Percentiles rank a stretch among this genome's conserved stretches.
Conservation (phyloP, 1,139 yeast genomes). For the Candida albicans region DNA sequence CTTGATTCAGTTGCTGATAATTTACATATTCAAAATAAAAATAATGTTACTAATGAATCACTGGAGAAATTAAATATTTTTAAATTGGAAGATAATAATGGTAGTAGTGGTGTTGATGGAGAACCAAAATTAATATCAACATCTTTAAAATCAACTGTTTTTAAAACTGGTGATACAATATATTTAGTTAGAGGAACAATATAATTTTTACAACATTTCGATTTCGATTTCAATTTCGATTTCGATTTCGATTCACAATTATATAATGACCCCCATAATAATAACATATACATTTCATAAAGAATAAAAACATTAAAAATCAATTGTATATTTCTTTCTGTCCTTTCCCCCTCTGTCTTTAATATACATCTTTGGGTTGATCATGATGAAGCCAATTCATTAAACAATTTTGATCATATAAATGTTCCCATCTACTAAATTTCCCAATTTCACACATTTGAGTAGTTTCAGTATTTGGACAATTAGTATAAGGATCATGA, state of each 20-base stretch:
- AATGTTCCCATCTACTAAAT: constrained; percentile 35
- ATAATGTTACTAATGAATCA: constrained; percentile 49
- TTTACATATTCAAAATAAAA: constrained; percentile 55
- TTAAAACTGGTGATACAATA: constrained; percentile 52
- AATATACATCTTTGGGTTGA: constrained; percentile 13
- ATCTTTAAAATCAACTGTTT: constrained; percentile 17
- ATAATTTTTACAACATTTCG: constrained; percentile 6
- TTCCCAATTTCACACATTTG: constrained; percentile 28
- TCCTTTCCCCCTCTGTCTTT: background rate
- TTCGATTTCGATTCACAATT: too few species aligned
- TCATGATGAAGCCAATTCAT: constrained; percentile 65
- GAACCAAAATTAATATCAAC: constrained; percentile 22
- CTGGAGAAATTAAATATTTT: constrained; percentile 49
- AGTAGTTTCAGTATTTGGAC: constrained; percentile 53
- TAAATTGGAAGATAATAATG: constrained; percentile 22
- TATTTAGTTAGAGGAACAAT: constrained; percentile 57
- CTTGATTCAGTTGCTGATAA: constrained; percentile 65
- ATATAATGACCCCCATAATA: too few species aligned
- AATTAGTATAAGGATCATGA: constrained; percentile 73
- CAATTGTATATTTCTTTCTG: background rate
- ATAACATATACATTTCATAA: too few species aligned
- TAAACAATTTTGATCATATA: constrained; percentile 69
- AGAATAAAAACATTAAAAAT: too few species aligned
- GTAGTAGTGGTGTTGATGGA: constrained; percentile 18
- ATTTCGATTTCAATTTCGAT: background rate